A percentile compares a stretch with the other conserved stretches of the same genome.
These are phyloP conservation scores for Penicillium paneum DNA, from an alignment of 2,329 filamentous ascomycete species.

Conservation along the genomic window DNA sequence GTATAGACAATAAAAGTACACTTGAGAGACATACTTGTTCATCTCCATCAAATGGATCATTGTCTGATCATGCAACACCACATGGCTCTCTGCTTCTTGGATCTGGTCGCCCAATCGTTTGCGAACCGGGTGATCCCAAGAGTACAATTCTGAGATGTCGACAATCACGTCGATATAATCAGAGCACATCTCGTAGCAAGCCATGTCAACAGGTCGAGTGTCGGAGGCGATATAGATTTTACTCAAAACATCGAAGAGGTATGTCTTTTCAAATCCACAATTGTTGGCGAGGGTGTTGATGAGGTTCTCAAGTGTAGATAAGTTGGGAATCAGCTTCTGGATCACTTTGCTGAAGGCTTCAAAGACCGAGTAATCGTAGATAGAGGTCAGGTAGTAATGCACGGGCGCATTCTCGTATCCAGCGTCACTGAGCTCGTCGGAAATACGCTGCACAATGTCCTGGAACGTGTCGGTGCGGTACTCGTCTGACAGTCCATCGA, in stretches of 20 bases:
- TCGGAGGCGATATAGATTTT: conserved; percentile 99
- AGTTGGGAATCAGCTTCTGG: conserved; percentile 90
- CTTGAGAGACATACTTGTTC: conserved; percentile 54
- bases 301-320: conserved; percentile 88
- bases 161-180: conserved; percentile 99
- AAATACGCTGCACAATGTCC: conserved; percentile 93
- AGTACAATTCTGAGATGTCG: conserved; percentile 93
- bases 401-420: conserved; percentile 92
- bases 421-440: conserved; percentile 90
- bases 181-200: conserved; percentile 95
- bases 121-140: conserved; percentile 58
- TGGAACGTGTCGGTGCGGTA: conserved; percentile 95
- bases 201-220: conserved; percentile 87
- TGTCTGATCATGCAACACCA: conserved; percentile 59
- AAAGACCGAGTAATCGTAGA: conserved; percentile 98
- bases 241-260: conserved; percentile 93
- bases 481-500: conserved; percentile 94
- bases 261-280: conserved; percentile 95
- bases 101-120: conserved; percentile 45
- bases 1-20: not conserved
- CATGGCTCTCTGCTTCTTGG: conserved; percentile 60
- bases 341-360: conserved; percentile 98
- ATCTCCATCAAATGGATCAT: conserved; percentile 66
- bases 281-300: conserved; percentile 91
- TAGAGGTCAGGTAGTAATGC: conserved; percentile 92